These are phyloP conservation scores for Beta macrorhiza DNA, from an alignment of 179 eudicot genomes.

Conservation along the genomic window DNA sequence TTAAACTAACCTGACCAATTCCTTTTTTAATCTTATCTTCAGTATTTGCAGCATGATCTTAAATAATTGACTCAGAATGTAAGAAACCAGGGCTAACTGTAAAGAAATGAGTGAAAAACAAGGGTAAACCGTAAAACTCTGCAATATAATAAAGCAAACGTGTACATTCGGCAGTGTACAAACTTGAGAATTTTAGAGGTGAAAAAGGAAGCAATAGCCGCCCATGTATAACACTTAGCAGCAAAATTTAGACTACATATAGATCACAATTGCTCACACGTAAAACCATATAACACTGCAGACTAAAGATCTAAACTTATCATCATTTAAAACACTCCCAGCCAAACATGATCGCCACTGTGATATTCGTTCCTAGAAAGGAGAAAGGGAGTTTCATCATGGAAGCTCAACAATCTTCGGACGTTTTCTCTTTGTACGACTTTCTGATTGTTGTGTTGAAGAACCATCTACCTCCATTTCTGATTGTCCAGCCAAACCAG, in stretches of 20 bases:
- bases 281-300: conserved; percentile 1
- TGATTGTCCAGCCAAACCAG: conserved; percentile 25
- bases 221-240: not conserved
- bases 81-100: not conserved
- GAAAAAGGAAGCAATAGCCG: not conserved
- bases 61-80: not conserved
- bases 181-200: not conserved
- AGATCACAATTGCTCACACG: not conserved
- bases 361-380: not conserved
- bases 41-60: no score
- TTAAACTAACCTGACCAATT: no score
- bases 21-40: no score
- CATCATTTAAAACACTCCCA: not conserved
- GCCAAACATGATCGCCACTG: not conserved
- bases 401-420: conserved; percentile 71
- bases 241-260: not conserved
- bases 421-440: conserved; percentile 39
- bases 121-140: not conserved
- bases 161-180: not conserved
- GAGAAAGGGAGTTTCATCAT: conserved; percentile 13
- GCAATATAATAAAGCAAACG: not conserved
- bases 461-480: conserved; percentile 28
- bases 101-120: not conserved
- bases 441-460: conserved; percentile 24
- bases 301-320: not conserved